Conservation (phyloP, 2,329 filamentous ascomycete genomes). For the Ascochyta lentis region DNA sequence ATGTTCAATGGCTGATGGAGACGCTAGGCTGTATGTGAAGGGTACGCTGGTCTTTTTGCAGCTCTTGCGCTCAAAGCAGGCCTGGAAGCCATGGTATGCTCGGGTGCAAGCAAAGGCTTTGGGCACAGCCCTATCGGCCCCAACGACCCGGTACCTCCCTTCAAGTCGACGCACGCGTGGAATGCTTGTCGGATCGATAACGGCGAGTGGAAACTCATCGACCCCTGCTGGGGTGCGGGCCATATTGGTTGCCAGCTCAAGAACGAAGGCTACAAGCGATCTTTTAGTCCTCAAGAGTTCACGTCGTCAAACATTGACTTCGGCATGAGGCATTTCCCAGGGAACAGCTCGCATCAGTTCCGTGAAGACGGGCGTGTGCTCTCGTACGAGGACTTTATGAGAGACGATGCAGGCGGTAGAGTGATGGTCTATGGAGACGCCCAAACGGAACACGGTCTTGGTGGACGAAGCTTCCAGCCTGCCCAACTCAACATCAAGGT, state of each 20-base stretch:
- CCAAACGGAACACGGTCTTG: constrained; percentile 59
- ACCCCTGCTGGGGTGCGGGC: constrained; percentile 93
- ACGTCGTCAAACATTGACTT: constrained; percentile 78
- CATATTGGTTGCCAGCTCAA: constrained; percentile 55
- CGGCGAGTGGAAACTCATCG: constrained; percentile 88
- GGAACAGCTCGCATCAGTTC: constrained; percentile 72
- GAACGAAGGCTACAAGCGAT: constrained; percentile 63
- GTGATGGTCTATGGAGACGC: constrained; percentile 57
- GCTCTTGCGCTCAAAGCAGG: constrained; percentile 80
- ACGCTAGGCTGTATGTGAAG: constrained; percentile 78
- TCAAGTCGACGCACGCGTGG: constrained; percentile 80
- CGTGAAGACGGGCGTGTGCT: constrained; percentile 72
- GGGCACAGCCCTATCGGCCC: constrained; percentile 70
- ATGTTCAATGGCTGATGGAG: background rate
- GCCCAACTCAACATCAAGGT: constrained; percentile 66
- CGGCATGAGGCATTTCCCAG: constrained; percentile 79
- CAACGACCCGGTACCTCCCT: constrained; percentile 70
- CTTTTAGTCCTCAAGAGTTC: constrained; percentile 67
- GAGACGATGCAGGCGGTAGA: constrained; percentile 60
- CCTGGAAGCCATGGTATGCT: constrained; percentile 75
- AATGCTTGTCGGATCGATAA: constrained; percentile 88
- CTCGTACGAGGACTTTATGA: constrained; percentile 83
- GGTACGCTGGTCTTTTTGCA: constrained; percentile 84
- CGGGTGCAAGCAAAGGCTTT: constrained; percentile 86
- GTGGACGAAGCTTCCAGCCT: constrained; percentile 67